A percentile compares a stretch with the other conserved stretches of the same genome.
phyloP scores from a whole-genome alignment of 805 yeast genomes.

The Teunomyces funiuensis region DNA sequence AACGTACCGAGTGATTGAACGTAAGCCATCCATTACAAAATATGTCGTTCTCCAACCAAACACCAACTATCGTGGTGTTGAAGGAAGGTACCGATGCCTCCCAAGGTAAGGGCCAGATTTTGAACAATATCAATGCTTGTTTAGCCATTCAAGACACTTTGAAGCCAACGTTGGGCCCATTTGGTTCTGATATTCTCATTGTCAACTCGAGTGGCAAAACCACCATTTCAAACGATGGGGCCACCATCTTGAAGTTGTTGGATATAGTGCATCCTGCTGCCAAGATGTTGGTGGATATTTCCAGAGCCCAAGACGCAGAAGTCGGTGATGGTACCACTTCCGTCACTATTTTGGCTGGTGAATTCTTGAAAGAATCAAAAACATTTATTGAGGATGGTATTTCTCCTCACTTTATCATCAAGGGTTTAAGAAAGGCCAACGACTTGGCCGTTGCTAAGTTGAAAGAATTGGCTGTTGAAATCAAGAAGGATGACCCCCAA shows the following conservation, averaged over 20 bases:
- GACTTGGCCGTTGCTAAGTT: slow-evolving; percentile 72
- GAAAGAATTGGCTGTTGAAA: slow-evolving; percentile 71
- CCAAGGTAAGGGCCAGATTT: slow-evolving; percentile 94
- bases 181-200: slow-evolving; percentile 92
- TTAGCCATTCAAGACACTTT: slow-evolving; percentile 94
- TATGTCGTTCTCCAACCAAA: slow-evolving; percentile 89
- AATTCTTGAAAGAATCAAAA: slow-evolving; percentile 86
- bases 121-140: slow-evolving; percentile 95
- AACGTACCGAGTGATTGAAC: slow-evolving; percentile 1
- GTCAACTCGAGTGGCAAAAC: slow-evolving; percentile 82
- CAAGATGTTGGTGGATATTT: slow-evolving; percentile 87
- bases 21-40: slow-evolving; percentile 1
- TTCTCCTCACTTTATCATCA: slow-evolving; percentile 82
- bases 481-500: slow-evolving; percentile 48
- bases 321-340: slow-evolving; percentile 99
- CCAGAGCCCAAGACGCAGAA: slow-evolving; percentile 96
- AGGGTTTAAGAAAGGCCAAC: slow-evolving; percentile 84
- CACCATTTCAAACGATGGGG: slow-evolving; percentile 97
- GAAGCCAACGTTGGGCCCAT: slow-evolving; percentile 93
- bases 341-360: slow-evolving; percentile 92
- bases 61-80: slow-evolving; percentile 97
- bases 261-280: slow-evolving; percentile 99
- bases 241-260: slow-evolving; percentile 85
- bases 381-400: slow-evolving; percentile 94
- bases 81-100: slow-evolving; percentile 98